These are phyloP conservation scores for Fusarium concolor DNA, from an alignment of 2,329 filamentous ascomycete genomes.

Conservation along the genomic window DNA sequence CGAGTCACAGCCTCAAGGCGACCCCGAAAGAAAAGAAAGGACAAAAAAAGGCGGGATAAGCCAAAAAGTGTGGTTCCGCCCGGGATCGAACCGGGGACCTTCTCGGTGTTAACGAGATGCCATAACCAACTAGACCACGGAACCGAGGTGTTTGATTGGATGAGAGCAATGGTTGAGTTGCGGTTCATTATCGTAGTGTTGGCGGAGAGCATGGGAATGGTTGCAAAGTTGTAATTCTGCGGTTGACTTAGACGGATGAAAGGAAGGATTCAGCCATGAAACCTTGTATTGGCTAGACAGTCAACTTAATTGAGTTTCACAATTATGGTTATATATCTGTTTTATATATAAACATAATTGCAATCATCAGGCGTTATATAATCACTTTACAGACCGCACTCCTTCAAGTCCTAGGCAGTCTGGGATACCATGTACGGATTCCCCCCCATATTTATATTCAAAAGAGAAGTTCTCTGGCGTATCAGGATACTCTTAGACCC, in stretches of 20 bases:
- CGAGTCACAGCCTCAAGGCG: constrained; percentile 16
- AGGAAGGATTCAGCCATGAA: background rate
- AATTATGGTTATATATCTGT: too few relatives aligned
- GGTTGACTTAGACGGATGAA: background rate
- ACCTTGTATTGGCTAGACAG: background rate
- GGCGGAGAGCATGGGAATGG: background rate
- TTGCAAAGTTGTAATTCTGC: background rate
- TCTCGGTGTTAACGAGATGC: constrained; percentile 28
- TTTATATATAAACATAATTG: too few relatives aligned
- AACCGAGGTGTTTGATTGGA: constrained; percentile 5
- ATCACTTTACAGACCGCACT: too few relatives aligned
- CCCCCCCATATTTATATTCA: too few relatives aligned
- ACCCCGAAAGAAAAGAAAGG: background rate
- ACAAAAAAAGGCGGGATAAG: background rate
- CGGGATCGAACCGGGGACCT: constrained; percentile 25
- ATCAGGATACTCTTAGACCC: too few relatives aligned
- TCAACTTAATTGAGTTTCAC: background rate
- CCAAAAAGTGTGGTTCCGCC: constrained; percentile 13
- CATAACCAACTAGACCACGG: constrained; percentile 28
- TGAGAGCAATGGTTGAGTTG: fast-evolving
- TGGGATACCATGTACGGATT: too few relatives aligned
- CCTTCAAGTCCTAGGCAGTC: too few relatives aligned
- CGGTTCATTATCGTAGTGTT: background rate
- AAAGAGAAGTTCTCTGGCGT: too few relatives aligned
- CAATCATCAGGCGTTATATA: too few relatives aligned